Conservation (phyloP, 306 rosid genomes). For the Carpinus viminea region DNA sequence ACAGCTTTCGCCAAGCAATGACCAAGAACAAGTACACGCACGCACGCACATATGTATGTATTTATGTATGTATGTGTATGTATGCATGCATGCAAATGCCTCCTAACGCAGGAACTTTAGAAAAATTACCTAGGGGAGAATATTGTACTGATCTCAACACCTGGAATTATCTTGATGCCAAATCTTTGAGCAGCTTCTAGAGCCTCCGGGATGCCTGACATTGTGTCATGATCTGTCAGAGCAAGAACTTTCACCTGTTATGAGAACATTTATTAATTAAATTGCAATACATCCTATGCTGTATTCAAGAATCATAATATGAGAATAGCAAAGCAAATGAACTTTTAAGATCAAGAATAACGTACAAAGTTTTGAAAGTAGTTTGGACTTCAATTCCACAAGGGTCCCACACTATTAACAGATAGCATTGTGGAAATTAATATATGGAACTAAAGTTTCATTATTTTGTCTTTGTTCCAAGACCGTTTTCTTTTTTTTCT, state of each 20-base stretch:
- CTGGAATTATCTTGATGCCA: constrained; percentile 94
- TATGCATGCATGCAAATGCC: constrained; percentile 2
- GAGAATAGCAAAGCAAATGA: neutral
- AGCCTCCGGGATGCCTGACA: constrained; percentile 94
- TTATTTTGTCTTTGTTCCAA: too few species aligned
- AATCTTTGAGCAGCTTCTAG: constrained; percentile 76
- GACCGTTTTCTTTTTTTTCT: too few species aligned
- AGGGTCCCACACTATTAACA: constrained; percentile 1
- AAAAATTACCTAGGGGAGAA: constrained; percentile 61
- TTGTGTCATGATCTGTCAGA: constrained; percentile 99
- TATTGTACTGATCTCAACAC: constrained; percentile 90
- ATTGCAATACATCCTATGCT: constrained; percentile 11
- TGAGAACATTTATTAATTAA: constrained; percentile 58
- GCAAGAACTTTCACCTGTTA: constrained; percentile 99
- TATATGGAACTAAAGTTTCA: neutral
- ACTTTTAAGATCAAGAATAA: neutral
- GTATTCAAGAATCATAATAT: constrained; percentile 14
- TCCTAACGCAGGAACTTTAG: constrained; percentile 8
- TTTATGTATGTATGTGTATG: neutral
- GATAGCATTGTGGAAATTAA: neutral
- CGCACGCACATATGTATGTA: neutral
- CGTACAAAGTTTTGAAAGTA: neutral
- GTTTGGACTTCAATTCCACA: neutral
- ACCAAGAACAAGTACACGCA: neutral
- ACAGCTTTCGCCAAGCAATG: neutral